Conservation (phyloP, 495 filamentous ascomycete genomes). For the Penicillium lividum region DNA sequence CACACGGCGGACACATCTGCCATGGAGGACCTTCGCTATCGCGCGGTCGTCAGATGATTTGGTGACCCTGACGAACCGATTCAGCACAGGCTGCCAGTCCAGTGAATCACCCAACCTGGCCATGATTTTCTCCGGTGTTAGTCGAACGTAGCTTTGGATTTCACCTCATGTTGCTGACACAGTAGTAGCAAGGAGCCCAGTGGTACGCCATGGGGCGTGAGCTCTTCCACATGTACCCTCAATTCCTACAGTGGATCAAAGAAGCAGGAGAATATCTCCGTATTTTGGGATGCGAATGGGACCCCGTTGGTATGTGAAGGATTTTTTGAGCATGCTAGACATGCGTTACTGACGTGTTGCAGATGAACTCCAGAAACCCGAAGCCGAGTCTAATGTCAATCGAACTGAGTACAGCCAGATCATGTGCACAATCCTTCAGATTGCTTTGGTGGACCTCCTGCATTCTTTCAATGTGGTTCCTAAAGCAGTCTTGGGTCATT, state of each 20-base stretch:
- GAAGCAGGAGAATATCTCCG: constrained; percentile 14
- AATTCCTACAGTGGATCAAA: neutral
- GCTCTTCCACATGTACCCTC: constrained; percentile 21
- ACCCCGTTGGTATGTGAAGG: neutral
- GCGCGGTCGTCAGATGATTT: too few relatives aligned
- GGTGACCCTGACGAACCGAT: too few relatives aligned
- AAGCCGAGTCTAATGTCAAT: constrained; percentile 8
- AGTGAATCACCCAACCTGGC: neutral
- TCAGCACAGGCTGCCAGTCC: neutral
- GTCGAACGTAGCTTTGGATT: too few relatives aligned
- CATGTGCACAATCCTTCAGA: constrained; percentile 31
- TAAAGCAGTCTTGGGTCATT: constrained; percentile 56
- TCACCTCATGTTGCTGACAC: too few relatives aligned
- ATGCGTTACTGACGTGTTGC: too few relatives aligned
- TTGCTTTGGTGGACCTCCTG: constrained; percentile 36
- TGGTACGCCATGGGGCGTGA: constrained; percentile 38
- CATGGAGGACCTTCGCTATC: too few relatives aligned
- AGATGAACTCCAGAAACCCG: too few relatives aligned
- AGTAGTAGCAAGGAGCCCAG: constrained; percentile 40
- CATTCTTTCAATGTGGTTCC: constrained; percentile 28
- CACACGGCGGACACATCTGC: neutral
- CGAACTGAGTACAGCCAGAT: constrained; percentile 22
- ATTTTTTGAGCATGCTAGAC: constrained; percentile 18
- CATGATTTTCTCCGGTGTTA: constrained; percentile 39
- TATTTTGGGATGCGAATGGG: neutral